Conservation (phyloP, 345 rosid species). For the Clausena lansium region DNA sequence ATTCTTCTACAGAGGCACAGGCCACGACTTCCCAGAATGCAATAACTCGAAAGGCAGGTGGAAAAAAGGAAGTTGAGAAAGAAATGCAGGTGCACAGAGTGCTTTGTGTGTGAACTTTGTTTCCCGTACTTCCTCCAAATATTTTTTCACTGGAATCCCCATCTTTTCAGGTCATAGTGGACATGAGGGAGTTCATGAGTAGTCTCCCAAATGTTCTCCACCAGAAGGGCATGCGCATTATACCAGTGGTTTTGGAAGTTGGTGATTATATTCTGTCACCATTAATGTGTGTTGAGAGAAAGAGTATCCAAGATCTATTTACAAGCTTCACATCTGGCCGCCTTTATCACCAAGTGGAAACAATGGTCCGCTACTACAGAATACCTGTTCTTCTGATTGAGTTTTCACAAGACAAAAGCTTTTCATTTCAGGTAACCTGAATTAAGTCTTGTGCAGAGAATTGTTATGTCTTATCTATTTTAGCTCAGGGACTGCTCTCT, state of each 20-base stretch:
- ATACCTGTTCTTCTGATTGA: conserved; percentile 96
- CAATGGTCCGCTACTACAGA: conserved; percentile 84
- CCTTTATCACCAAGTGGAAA: conserved; percentile 91
- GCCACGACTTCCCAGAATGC: conserved; percentile 77
- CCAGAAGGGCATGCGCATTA: conserved; percentile 87
- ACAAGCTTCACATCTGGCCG: conserved; percentile 93
- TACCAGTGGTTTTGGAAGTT: conserved; percentile 90
- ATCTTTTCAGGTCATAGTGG: conserved; percentile 75
- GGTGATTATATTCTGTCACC: conserved; percentile 96
- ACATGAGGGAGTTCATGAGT: conserved; percentile 99
- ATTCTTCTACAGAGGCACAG: conserved; percentile 49
- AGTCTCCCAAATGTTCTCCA: conserved; percentile 98
- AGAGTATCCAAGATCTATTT: conserved; percentile 96
- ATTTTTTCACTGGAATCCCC: conserved; percentile 3
- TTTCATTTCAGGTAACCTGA: conserved; percentile 82
- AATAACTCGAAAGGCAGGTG: conserved; percentile 89
- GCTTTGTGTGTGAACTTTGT: conserved; percentile 11
- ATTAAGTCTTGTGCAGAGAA: conserved; percentile 3
- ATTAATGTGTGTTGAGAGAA: conserved; percentile 82
- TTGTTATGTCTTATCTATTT: not conserved
- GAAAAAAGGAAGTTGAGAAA: conserved; percentile 84
- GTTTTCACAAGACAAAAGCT: conserved; percentile 97
- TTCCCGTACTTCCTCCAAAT: not conserved
- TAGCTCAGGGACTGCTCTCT: not conserved
- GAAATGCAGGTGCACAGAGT: conserved; percentile 68